Evolutionary conservation across 192 early-diverging fungal genomes (phyloP).

Genomic region (Entophlyctis helioformis): DNA sequence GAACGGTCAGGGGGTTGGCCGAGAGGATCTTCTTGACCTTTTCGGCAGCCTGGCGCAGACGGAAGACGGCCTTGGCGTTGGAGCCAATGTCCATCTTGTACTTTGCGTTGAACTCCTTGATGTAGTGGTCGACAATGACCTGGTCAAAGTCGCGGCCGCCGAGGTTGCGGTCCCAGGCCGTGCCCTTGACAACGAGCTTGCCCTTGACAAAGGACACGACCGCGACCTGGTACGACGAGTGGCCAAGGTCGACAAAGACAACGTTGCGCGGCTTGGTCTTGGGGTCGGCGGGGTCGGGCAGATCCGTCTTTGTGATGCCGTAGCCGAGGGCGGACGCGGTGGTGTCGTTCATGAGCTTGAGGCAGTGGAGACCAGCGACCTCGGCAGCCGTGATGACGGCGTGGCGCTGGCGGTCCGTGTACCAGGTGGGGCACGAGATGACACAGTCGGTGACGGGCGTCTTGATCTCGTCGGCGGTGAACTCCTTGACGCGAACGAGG

Average conservation of each 20-base stretch:
- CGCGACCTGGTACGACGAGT: conserved; percentile 74
- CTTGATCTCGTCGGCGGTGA: conserved; percentile 68
- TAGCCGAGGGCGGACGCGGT: conserved; percentile 92
- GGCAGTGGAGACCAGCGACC: conserved; percentile 79
- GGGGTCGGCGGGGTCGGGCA: conserved; percentile 61
- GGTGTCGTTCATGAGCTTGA: conserved; percentile 86
- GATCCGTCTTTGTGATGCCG: conserved; percentile 94
- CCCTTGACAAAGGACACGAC: conserved; percentile 92
- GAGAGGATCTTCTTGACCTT: conserved; percentile 95
- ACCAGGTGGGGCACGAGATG: conserved; percentile 90
- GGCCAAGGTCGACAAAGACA: conserved; percentile 88
- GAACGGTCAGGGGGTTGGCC: conserved; percentile 78
- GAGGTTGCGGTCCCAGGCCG: conserved; percentile 85
- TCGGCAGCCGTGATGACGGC: conserved; percentile 77
- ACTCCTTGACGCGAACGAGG: conserved; percentile 83
- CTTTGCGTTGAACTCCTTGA: conserved; percentile 82
- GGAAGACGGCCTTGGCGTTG: conserved; percentile 82
- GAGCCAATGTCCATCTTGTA: conserved; percentile 87
- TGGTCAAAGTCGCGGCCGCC: conserved; percentile 95
- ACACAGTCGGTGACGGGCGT: conserved; percentile 84
- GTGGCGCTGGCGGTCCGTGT: conserved; percentile 84
- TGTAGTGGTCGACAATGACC: conserved; percentile 74
- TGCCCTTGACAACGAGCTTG: conserved; percentile 82
- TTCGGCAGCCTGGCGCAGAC: conserved; percentile 79
- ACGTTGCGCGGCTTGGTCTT: conserved; percentile 80